These are phyloP conservation scores for Xylariales sp. DNA, from an alignment of 2,329 filamentous ascomycete species.

Conservation along the genomic window DNA sequence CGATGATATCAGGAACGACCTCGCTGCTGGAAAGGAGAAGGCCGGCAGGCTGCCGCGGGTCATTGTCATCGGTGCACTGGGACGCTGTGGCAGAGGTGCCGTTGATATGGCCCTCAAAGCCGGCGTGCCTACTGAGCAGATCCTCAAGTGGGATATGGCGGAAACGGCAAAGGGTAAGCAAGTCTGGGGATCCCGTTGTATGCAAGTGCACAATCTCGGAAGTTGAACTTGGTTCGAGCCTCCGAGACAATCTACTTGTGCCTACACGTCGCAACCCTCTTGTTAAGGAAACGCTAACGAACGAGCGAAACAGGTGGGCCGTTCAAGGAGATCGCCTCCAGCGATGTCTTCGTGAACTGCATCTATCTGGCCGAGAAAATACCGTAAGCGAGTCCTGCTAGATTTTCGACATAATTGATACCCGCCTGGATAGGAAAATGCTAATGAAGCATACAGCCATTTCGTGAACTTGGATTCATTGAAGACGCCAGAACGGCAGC, in stretches of 20 bases:
- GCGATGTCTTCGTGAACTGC: constrained; percentile 78
- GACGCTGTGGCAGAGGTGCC: constrained; percentile 79
- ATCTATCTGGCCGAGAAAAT: constrained; percentile 79
- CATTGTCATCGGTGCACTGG: constrained; percentile 80
- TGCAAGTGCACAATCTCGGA: too few relatives aligned
- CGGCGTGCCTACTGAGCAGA: constrained; percentile 64
- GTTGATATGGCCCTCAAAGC: constrained; percentile 73
- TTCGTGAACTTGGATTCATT: constrained; percentile 74
- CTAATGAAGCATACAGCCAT: too few relatives aligned
- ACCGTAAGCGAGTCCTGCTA: too few relatives aligned
- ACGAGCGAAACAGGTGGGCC: too few relatives aligned
- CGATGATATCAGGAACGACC: constrained; percentile 64
- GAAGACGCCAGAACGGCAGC: constrained; percentile 61
- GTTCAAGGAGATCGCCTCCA: constrained; percentile 72
- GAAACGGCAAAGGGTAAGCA: constrained; percentile 74
- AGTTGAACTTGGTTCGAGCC: too few relatives aligned
- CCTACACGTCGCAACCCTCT: too few relatives aligned
- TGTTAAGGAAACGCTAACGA: too few relatives aligned
- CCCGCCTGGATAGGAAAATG: too few relatives aligned
- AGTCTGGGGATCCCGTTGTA: too few relatives aligned
- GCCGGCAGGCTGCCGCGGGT: constrained; percentile 65
- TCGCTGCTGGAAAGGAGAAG: constrained; percentile 61
- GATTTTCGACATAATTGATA: too few relatives aligned
- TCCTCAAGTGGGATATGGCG: constrained; percentile 67
- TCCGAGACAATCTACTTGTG: too few relatives aligned